Base-by-base conservation (phyloP, 441 rosid species). In the Arabidopsis hybrid region DNA sequence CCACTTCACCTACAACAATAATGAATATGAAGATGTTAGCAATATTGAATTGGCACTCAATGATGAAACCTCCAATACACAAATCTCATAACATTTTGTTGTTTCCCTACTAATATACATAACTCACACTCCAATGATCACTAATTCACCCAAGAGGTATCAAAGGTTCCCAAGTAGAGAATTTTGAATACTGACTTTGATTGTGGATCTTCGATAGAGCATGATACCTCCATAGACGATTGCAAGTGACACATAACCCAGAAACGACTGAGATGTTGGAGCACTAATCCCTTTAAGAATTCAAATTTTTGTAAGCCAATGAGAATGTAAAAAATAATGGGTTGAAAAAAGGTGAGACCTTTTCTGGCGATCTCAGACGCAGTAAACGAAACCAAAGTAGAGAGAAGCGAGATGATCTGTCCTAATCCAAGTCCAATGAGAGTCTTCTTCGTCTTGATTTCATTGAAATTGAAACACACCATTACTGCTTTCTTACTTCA, bases 261-360 rank as follows among this genome's bases (percentile, higher is more conserved):
- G 77, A 72, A 90, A 87, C 8, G 92, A 82, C 77, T 94, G 97
- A 8, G 95, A 87, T 58, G 91, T 87, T 11, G 97, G 97, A 5
- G 88, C 96, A 79, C 88, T 86, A 51, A 92, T 84, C 71, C 94
- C 97, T 94, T 72, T 31, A 58, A 49, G 45, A 56, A 6, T 36
- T 56, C 38, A 65, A 38, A 14, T 31, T 14, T 40, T 14, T 43
- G 31, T 56, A 63, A 17, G 63, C 40, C 3, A 1, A 13, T 55
- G 14, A 58, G 18, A 58, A 56, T 45, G 63, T 10, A 5, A 16
- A 42, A 60, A 55, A 1, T 29, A 36, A 31, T n/a, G 12, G 3
- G 12, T n/a, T 32, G 17, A 10, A 14, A 52, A 40, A 51, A 16
- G 35, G 9, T 31, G 0, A 12, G 7, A 69, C 79, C 60, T 76